Evolutionary conservation across 352 stramenopile genomes (phyloP).

Genomic region (Globisporangium sylvaticum): DNA sequence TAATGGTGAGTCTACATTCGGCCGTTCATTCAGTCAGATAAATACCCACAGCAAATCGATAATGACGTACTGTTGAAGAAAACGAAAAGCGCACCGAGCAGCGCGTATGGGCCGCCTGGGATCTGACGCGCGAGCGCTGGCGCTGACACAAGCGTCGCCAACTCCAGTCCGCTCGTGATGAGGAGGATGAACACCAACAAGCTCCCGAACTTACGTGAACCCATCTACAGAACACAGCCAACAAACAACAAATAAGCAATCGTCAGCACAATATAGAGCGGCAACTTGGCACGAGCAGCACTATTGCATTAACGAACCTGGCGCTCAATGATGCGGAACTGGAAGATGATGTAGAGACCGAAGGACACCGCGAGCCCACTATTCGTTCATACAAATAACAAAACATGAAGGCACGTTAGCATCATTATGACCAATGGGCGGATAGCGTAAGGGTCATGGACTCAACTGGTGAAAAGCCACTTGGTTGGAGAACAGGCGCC

Average conservation of each 20-base stretch:
- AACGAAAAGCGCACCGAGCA: conserved; percentile 67
- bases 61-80: conserved; percentile 70
- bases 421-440: background rate
- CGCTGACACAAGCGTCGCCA: conserved; percentile 38
- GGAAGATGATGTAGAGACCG: conserved; percentile 82
- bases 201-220: conserved; percentile 84
- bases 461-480: conserved; percentile 72
- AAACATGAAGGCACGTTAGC: background rate
- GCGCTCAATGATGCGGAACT: conserved; percentile 79
- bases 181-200: conserved; percentile 60
- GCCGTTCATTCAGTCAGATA: background rate
- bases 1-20: background rate
- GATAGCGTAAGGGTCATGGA: background rate
- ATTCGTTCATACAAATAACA: background rate
- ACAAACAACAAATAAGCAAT: background rate
- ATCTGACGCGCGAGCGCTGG: conserved; percentile 37
- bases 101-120: conserved; percentile 60
- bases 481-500: conserved; percentile 65
- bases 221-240: conserved; percentile 53
- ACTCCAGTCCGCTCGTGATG: conserved; percentile 42
- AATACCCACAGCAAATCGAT: background rate
- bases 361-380: conserved; percentile 77
- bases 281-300: background rate
- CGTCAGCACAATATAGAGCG: background rate
- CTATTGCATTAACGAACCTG: conserved; percentile 25